phyloP scores from a whole-genome alignment of 495 filamentous ascomycete genomes.

The Recurvomyces mirabilis region DNA sequence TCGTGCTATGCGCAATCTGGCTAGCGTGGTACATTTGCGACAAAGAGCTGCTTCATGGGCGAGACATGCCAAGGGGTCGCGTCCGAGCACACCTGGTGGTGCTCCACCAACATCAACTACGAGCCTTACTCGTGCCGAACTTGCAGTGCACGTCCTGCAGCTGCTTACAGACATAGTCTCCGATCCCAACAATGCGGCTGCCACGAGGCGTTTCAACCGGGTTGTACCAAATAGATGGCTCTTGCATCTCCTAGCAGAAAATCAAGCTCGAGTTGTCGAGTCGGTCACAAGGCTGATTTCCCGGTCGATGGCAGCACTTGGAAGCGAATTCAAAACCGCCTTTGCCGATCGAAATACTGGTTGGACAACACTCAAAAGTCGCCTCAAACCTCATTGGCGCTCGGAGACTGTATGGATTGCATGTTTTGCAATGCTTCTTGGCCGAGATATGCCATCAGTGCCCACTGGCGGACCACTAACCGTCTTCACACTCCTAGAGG shows the following conservation, averaged over 20 bases:
- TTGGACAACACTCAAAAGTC: conserved; percentile 69
- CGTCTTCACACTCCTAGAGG: conserved; percentile 57
- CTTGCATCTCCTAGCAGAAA: conserved; percentile 80
- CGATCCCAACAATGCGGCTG: conserved; percentile 48
- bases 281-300: conserved; percentile 75
- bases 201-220: conserved; percentile 78
- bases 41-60: conserved; percentile 15
- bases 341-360: conserved; percentile 78
- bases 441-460: conserved; percentile 57
- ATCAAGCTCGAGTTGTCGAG: conserved; percentile 70
- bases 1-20: conserved; percentile 7
- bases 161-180: conserved; percentile 80
- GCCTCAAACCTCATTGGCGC: conserved; percentile 82
- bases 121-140: conserved; percentile 32
- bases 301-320: conserved; percentile 72
- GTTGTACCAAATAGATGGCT: conserved; percentile 82
- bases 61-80: not conserved
- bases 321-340: conserved; percentile 65
- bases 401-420: conserved; percentile 75
- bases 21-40: conserved; percentile 12
- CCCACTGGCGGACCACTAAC: conserved; percentile 52
- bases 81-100: conserved; percentile 11
- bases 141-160: conserved; percentile 65
- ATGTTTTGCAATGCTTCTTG: conserved; percentile 82
- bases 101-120: not conserved